Base-by-base conservation (phyloP, 2,329 filamentous ascomycete genomes). In the Penicillium sp. region DNA sequence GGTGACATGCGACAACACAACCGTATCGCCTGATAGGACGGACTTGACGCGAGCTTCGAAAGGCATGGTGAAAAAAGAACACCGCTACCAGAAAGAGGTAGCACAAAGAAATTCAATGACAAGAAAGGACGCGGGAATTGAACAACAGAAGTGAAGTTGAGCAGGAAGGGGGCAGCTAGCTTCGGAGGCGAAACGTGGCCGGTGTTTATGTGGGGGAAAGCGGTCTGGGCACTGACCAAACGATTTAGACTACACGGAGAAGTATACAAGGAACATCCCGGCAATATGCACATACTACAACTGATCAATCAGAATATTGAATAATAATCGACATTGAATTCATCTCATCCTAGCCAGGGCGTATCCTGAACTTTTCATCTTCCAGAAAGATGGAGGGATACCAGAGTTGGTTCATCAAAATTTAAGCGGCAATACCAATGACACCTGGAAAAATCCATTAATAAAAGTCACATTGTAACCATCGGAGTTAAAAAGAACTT, bases 1-100 rank as follows among this genome's bases (percentile, higher is more conserved):
- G 76, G 87, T 88, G 72, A 90, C 83, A 76, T 90, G 91, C 68
- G 88, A 86, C 70, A 98, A 81, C 63, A 98, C 82, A 67, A 98
- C 79, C 27, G 93, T 96, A 81, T 98, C 95, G 70, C 95, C 95
- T 71, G 93, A 97, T 71, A 96, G 81, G 66, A 96, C 91, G 74
- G 89, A 91, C 84, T 99, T 99, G 77, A 98, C 93, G 70, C 87
- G 90, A 73, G 88, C 83, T 79, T 84, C 75, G 55, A 79, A 65
- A 64, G 75, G 70, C 74, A 76, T 74, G 62, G 62, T 73, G 66
- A 53, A 54, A 51, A 24, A 56, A 26, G 45, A 39, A 50, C 54
- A 57, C 59, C 58, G 48, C 59, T 52, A 59, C 56, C 55, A 49
- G 46, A 52, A 44, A 59, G 47, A 59, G 42, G 47, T 43, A 55